These are phyloP conservation scores for Termitomyces sp. DNA, from an alignment of 768 basidiomycete species.

Conservation along the genomic window DNA sequence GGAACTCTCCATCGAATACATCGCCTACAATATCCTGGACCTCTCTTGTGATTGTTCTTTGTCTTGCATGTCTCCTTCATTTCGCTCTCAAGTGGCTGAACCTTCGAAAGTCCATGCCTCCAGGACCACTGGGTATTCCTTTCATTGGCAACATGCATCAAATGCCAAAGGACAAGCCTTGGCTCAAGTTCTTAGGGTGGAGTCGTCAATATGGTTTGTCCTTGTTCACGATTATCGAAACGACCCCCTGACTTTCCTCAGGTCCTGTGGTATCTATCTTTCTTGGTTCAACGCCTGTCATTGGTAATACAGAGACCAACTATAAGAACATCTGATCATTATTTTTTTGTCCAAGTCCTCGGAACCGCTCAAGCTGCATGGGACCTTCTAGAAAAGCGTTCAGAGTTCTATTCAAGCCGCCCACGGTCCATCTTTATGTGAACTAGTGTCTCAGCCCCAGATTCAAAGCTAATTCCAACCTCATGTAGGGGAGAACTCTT, in stretches of 20 bases:
- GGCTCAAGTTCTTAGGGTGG: conserved; percentile 48
- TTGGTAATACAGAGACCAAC: conserved; percentile 24
- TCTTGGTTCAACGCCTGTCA: conserved; percentile 41
- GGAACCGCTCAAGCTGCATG: conserved; percentile 44
- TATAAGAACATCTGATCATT: neutral
- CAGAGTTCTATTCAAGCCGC: conserved; percentile 45
- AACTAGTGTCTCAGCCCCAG: conserved; percentile 1
- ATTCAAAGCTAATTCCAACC: neutral
- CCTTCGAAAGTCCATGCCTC: conserved; percentile 36
- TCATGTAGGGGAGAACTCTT: conserved; percentile 39
- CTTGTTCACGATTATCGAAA: neutral
- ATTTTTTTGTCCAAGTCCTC: conserved; percentile 27
- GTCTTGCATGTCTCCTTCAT: conserved; percentile 19
- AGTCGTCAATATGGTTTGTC: conserved; percentile 39
- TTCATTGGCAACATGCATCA: conserved; percentile 45
- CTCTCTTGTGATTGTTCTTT: conserved; percentile 1
- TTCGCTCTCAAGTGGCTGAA: conserved; percentile 26
- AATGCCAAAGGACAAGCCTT: conserved; percentile 41
- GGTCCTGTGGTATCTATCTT: conserved; percentile 40
- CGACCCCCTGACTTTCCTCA: conserved; percentile 11
- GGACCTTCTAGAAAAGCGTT: conserved; percentile 46
- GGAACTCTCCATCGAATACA: neutral
- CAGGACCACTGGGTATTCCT: conserved; percentile 42
- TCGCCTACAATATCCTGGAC: neutral
- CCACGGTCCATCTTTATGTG: conserved; percentile 45